Evolutionary conservation across 31 red algal genomes (phyloP).

Genomic region (Porphyra umbilicalis): DNA sequence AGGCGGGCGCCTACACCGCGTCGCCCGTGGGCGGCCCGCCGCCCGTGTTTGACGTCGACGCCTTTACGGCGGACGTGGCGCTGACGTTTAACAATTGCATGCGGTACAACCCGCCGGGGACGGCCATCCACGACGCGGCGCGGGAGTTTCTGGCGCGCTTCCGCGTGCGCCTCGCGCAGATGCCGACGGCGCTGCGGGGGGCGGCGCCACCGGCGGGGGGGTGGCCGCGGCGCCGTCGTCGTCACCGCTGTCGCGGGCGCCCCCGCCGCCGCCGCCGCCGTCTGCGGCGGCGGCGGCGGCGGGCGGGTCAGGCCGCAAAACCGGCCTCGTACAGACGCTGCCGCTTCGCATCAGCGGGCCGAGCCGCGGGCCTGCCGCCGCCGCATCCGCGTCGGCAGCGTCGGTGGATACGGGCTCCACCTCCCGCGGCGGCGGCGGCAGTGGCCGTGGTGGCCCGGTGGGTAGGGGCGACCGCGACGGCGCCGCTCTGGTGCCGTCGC

Average conservation of each 20-base stretch:
- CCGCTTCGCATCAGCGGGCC: background rate
- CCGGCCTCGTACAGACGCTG: background rate
- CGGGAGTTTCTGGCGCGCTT: conserved; percentile 15
- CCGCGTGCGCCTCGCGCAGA: background rate
- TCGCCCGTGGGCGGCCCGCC: background rate
- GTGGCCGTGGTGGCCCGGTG: background rate
- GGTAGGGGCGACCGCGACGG: no score
- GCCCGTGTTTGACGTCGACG: conserved; percentile 30
- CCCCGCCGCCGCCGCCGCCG: background rate
- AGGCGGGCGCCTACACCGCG: background rate
- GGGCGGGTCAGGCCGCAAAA: background rate
- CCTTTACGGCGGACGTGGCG: conserved; percentile 39
- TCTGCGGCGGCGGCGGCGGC: background rate
- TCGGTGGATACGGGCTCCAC: background rate
- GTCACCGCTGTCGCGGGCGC: background rate
- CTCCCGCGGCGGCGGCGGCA: background rate
- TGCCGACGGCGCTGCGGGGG: no score
- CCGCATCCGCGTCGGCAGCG: background rate
- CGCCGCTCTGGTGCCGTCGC: background rate
- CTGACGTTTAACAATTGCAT: conserved; percentile 64
- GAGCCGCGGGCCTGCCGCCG: background rate
- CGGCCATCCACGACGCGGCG: conserved; percentile 34
- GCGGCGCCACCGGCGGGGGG: no score
- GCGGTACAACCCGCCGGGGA: conserved; percentile 57
- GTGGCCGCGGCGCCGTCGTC: no score